Evolutionary conservation across 306 rosid genomes (phyloP).

Genomic region (Sindora glabra): DNA sequence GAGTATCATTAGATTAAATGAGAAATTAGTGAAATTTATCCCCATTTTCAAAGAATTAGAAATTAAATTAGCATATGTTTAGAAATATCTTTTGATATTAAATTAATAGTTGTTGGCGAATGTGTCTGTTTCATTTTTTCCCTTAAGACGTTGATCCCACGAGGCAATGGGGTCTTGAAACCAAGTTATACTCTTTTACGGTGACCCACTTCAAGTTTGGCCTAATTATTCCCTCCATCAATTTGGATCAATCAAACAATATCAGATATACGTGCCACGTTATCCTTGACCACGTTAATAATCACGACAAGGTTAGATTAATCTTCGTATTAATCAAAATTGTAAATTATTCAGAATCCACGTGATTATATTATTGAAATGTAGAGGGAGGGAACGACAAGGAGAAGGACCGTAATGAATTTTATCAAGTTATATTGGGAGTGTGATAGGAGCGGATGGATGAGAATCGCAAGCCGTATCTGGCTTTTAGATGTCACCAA

Average conservation of each 20-base stretch:
- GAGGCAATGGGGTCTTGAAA: not conserved
- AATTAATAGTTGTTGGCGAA: too few relatives aligned
- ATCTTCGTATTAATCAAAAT: conserved; percentile 8
- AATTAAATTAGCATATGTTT: too few relatives aligned
- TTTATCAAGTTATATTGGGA: not conserved
- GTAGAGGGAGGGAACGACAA: not conserved
- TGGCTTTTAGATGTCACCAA: conserved; percentile 21
- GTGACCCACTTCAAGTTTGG: not conserved
- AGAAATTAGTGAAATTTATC: too few relatives aligned
- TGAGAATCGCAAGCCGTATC: conserved; percentile 38
- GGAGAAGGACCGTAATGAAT: not conserved
- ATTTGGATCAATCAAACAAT: not conserved
- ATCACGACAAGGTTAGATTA: conserved; percentile 5
- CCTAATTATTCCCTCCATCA: conserved; percentile 5
- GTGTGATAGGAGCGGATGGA: conserved; percentile 20
- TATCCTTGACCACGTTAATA: conserved; percentile 14
- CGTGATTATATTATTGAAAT: conserved; percentile 9
- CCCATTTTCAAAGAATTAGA: too few relatives aligned
- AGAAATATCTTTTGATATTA: too few relatives aligned
- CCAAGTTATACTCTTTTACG: not conserved
- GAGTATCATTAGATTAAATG: too few relatives aligned
- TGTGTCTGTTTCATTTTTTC: too few relatives aligned
- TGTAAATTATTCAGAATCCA: conserved; percentile 6
- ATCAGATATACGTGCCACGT: conserved; percentile 10
- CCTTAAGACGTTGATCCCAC: not conserved